Base-by-base conservation (phyloP, 2,329 filamentous ascomycete species). In the Arthrobotrys iridis region DNA sequence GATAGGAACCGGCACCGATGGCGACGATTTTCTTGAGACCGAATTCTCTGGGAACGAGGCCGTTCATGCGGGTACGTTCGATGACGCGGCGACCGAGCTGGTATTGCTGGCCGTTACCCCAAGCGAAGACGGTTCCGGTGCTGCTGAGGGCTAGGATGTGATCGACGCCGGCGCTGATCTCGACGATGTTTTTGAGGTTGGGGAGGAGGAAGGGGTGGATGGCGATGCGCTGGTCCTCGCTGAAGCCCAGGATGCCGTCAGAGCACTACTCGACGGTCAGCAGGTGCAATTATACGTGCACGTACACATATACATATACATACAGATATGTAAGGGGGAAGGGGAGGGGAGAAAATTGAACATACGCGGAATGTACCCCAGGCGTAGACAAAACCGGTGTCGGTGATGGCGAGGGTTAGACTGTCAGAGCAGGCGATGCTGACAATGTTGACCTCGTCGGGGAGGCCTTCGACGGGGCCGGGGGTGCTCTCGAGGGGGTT, bases 301-400 rank as follows among this genome's bases (percentile, higher is more conserved):
- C 26, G 57, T 70, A 43, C 18, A 68, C 40, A 46, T 46, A 40
- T 5, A 40, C 15, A 20, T 35, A 40, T 41, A 60, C 3, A 18
- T 28, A 43, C 3, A 35, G 10, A 28, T 35, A 28, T 48, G 20
- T 37, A 40, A 33, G 13, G 37, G 35, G 4, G 18, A n/a, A 45
- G 62, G 11, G 15, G 64, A 30, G 30, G n/a, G n/a, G n/a, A n/a
- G n/a, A n/a, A n/a, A n/a, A n/a, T n/a, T n/a, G n/a, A n/a, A 82
- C 85, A 81, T 84, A 89, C 86, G 79, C 91, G 85, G 84, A 95
- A 95, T 10, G 91, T 93, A 40, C 92, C 92, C 91, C 92, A 95
- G 72, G 91, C 91, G 79, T 92, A 95, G 28, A 95, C 89, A 58
- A 87, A 85, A 15, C 92, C 92, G 72, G 91, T 88, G 48, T 89